Evolutionary conservation across 768 basidiomycete species (phyloP), one percentile per base, ranked within the genome.

Genomic region (Macrolepiota dolichaula): DNA sequence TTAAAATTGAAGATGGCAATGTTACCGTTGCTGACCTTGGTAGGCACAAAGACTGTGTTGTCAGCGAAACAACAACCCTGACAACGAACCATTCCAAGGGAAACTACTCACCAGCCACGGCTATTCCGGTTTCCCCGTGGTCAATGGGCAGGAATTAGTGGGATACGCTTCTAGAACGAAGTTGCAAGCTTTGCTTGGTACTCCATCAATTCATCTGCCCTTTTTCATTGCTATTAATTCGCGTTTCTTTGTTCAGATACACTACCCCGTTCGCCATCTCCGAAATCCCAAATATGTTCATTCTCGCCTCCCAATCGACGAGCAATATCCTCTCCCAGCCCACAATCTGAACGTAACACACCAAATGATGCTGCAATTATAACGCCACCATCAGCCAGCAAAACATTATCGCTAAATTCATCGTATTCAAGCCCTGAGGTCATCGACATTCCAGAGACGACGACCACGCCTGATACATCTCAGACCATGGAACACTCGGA

Each of bases 61-160:
- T 35, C 10, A 5, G 3, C 37, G 37, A n/a, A 17, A 6, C 17
- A 5, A 4, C 17, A 53, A n/a, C n/a, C 17, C 25, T 42, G 2
- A 37, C 11, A 22, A 29, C 24, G 42, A 19, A 38, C 27, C 29
- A 62, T 59, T 55, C 46, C 17, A 15, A 60, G 59, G 53, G 38
- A 40, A 53, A 35, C 66, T 86, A n/a, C 65, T 86, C 32, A 69
- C 73, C 17, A 68, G 68, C 51, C 71, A 83, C 62, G 68, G 76
- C 25, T 88, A 77, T 69, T 81, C 85, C 59, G 88, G 88, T 9
- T 90, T 86, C 68, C 88, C 89, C 9, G 85, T 91, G 3, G 77
- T 87, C 17, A 77, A 74, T 7, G 71, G 71, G 44, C 72, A 74
- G 10, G 76, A 77, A 51, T 74, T 89, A 42, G 67, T 90, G 17